Base-by-base conservation (phyloP, 2,329 filamentous ascomycete genomes). In the Fusarium tupiense region DNA sequence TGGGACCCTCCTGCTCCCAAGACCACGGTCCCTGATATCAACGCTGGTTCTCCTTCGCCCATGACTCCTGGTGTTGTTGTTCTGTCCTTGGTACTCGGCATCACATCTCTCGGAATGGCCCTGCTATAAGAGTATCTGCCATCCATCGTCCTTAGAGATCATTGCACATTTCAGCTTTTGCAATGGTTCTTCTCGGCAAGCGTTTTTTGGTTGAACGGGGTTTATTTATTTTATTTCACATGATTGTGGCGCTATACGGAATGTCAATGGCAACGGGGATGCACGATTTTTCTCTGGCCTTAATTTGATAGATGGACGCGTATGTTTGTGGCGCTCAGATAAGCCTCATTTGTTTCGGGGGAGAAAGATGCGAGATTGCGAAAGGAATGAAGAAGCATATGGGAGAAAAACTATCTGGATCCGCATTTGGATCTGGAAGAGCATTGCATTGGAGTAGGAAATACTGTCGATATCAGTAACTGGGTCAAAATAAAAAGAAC, bases 81-180 rank as follows among this genome's bases (percentile, higher is more conserved):
- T 22, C 47, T 79, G 40, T 75, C 72, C 17, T 41, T 80, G 26
- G 76, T 77, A 6, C 61, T 80, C 37, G 74, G 77, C 24, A 43
- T 80, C 37, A 72, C 78, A 31, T 73, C 69, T 16, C 63, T 78
- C 19, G 78, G 76, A 31, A 77, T 80, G 72, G 69, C 71, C 37
- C 61, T 73, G 17, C 60, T 73, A 60, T 73, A 49, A 50, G 41
- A n/a, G 19, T 8, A 26, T 8, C 19, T 14, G n/a, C 31, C 24
- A 38, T 24, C n/a, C 24, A 52, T 24, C 38, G 17, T 38, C 22
- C 8, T 29, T 22, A 31, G 52, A 61, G 31, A 31, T 19, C 37
- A 41, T 64, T 40, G n/a, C 46, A 56, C 14, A 19, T 46, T 40
- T 37, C 29, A 29, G 11, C 26, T 44, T 52, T 31, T 59, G 43